Percentiles rank a stretch among this genome's conserved stretches.
These are phyloP conservation scores for Pleurotus tuoliensis DNA, from an alignment of 768 basidiomycete species.

Conservation along the genomic window DNA sequence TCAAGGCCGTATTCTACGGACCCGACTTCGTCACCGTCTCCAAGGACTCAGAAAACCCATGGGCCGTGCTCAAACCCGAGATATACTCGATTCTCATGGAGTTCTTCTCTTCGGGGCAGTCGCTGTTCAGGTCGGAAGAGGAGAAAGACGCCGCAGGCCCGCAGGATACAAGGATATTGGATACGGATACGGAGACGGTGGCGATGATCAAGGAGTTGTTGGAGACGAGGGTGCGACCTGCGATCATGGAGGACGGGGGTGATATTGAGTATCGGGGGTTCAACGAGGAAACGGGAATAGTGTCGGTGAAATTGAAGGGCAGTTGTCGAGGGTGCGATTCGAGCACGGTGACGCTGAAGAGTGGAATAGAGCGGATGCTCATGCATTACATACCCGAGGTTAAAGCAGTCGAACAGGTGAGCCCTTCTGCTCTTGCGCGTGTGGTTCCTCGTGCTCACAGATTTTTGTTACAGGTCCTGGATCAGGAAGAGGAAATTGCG, in stretches of 20 bases:
- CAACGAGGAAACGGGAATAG: constrained; percentile 67
- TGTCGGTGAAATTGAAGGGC: constrained; percentile 90
- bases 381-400: constrained; percentile 99
- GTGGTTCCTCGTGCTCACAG: neutral
- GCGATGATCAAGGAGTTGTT: constrained; percentile 99
- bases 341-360: constrained; percentile 92
- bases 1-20: constrained; percentile 87
- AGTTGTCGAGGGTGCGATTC: constrained; percentile 95
- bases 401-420: constrained; percentile 83
- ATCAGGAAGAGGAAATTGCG: constrained; percentile 85
- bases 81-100: constrained; percentile 97
- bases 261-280: constrained; percentile 97
- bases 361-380: constrained; percentile 96
- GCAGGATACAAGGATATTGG: constrained; percentile 90
- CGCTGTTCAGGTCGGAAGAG: constrained; percentile 82
- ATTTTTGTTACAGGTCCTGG: constrained; percentile 61
- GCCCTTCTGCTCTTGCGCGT: constrained; percentile 11
- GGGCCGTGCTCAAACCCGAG: constrained; percentile 94
- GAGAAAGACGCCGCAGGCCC: constrained; percentile 81
- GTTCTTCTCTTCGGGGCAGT: constrained; percentile 86
- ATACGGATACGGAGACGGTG: constrained; percentile 93
- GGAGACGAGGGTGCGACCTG: constrained; percentile 91
- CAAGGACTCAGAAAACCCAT: constrained; percentile 80
- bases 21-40: constrained; percentile 98
- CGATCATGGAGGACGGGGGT: constrained; percentile 98